These are phyloP conservation scores for Globisporangium rhizosaccharum DNA, from an alignment of 352 stramenopile genomes.

Conservation along the genomic window DNA sequence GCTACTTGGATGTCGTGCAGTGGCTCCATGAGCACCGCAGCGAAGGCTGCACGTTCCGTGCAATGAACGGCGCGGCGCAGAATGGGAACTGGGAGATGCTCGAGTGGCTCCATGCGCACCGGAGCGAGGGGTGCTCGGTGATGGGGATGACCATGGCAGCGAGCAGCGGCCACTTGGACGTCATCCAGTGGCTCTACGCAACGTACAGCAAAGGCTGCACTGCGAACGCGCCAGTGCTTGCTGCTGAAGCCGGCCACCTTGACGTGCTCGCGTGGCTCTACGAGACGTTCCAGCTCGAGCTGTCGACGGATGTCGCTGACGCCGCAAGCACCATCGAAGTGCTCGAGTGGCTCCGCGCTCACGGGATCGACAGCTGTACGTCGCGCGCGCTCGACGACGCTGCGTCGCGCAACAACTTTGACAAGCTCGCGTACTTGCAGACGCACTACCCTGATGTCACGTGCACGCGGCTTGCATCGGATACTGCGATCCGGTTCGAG, in stretches of 20 bases:
- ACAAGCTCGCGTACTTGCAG: not conserved
- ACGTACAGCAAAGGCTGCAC: not conserved
- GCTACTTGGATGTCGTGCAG: conserved; percentile 2
- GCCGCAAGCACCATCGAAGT: not conserved
- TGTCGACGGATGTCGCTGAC: not conserved
- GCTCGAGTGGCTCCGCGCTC: conserved; percentile 4
- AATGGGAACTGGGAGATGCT: not conserved
- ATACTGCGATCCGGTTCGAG: not conserved
- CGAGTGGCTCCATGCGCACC: not conserved
- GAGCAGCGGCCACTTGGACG: not conserved
- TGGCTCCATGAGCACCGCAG: conserved; percentile 1
- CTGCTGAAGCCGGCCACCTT: conserved; percentile 2
- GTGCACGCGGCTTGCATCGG: not conserved
- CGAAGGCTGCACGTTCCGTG: not conserved
- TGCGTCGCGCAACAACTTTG: not conserved
- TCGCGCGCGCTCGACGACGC: not conserved
- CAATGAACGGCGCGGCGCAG: not conserved
- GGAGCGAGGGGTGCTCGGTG: not conserved
- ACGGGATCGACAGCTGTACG: not conserved
- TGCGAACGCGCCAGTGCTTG: not conserved
- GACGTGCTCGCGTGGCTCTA: conserved; percentile 9
- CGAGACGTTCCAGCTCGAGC: not conserved
- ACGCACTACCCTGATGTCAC: not conserved
- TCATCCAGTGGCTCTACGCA: not conserved
- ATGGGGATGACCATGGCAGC: not conserved